Evolutionary conservation across 2,329 filamentous ascomycete genomes (phyloP), one percentile per base, ranked within the genome.

Genomic region (Nakataea oryzae): DNA sequence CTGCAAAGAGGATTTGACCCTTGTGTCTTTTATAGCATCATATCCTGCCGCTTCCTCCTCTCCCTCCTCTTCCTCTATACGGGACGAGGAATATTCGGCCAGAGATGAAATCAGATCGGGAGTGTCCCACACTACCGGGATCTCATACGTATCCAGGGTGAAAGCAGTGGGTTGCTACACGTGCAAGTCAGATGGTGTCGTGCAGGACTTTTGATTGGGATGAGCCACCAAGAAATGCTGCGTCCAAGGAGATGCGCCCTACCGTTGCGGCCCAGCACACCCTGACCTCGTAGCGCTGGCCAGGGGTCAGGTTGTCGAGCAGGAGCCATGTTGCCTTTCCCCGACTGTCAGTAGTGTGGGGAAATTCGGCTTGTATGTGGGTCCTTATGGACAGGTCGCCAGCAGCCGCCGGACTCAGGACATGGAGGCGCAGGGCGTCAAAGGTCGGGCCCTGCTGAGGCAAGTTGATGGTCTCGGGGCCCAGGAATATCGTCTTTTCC

Each of bases 261-360:
- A 96, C 93, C 64, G 88, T 95, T 54, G 95, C 95, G 64, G 91
- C 82, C 93, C 93, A 99, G 76, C 93, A 97, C 64, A 97, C 81
- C 62, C 95, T 86, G 59, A 96, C 83, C 78, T 99, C 95, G 79
- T 97, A 97, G 66, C 92, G 84, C 70, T 88, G 87, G 13, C 85
- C 84, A 47, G 85, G 81, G n/a, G 75, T 79, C 62, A 99, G 79
- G 41, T 81, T 77, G 62, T 89, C 83, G 7, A 99, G 82, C 9
- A 93, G 76, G 67, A 92, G 83, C 95, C 95, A 97, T 30, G 89
- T 87, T 60, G 86, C 79, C 13, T 79, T 75, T 9, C 90, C 91
- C 2, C 76, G 71, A 9, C 76, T 68, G 28, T 24, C 28, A 24
- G n/a, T 56, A 24, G 26, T 56, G 8, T 76, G 81, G 13, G 91